Evolutionary conservation across 768 basidiomycete genomes (phyloP).

Genomic region (Cubamyces sp.): DNA sequence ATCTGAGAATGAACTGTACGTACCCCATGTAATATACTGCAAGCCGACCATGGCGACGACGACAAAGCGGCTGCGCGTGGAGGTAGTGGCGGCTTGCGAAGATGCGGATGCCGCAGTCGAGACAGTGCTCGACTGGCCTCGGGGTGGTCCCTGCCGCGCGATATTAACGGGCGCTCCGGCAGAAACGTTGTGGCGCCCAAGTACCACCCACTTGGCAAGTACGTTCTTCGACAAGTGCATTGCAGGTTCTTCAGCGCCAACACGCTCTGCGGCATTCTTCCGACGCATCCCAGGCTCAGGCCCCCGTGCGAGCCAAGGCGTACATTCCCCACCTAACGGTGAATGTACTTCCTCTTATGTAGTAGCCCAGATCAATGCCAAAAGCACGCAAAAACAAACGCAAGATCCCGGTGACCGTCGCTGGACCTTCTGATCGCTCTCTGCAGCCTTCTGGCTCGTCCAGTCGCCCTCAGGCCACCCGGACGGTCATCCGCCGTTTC

Average conservation of each 20-base stretch:
- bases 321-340: neutral
- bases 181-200: conserved; percentile 4
- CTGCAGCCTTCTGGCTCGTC: conserved; percentile 40
- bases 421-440: conserved; percentile 17
- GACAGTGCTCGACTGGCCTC: neutral
- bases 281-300: neutral
- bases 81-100: neutral
- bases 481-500: conserved; percentile 76
- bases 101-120: neutral
- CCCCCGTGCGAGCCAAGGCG: neutral
- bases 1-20: neutral
- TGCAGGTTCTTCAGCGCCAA: too few species aligned
- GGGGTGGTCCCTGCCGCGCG: neutral
- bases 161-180: conserved; percentile 1
- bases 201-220: neutral
- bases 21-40: neutral
- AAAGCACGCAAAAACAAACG: conserved; percentile 44
- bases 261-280: too few species aligned
- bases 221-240: too few species aligned
- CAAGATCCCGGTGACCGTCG: conserved; percentile 49
- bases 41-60: neutral
- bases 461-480: conserved; percentile 61
- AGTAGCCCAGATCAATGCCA: conserved; percentile 38
- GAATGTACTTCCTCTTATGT: neutral
- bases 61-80: neutral